Conservation (phyloP, 208 protist species). For the Acanthamoeba quina region DNA sequence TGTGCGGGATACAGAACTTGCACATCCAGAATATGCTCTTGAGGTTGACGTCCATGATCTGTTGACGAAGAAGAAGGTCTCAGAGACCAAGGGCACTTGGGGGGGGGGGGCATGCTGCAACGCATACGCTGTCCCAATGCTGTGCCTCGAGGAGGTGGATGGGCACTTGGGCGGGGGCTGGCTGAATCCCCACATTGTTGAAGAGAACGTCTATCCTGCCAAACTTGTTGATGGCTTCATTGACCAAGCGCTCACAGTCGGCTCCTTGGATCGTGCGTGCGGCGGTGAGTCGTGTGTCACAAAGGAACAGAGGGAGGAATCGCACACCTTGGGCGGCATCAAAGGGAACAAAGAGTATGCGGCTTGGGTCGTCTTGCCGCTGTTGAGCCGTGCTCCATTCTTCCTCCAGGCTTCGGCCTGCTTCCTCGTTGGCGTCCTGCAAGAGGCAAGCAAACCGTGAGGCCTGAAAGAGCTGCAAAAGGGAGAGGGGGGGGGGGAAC, state of each 20-base stretch:
- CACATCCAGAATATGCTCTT: constrained; percentile 53
- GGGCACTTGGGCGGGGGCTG: background rate
- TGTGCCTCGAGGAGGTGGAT: constrained; percentile 29
- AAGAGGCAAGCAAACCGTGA: too few species aligned
- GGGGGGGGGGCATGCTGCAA: too few species aligned
- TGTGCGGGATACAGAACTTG: constrained; percentile 22
- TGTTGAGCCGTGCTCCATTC: background rate
- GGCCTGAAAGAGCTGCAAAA: background rate
- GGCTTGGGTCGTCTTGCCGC: constrained; percentile 1
- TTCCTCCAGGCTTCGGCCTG: background rate
- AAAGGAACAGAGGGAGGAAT: background rate
- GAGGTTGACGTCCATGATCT: background rate
- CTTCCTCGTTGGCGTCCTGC: background rate
- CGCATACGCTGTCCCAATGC: background rate
- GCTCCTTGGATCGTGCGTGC: background rate
- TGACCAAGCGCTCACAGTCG: background rate
- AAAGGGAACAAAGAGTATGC: background rate
- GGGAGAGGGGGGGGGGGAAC: too few species aligned
- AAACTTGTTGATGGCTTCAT: background rate
- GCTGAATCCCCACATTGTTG: constrained; percentile 59
- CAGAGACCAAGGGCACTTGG: background rate
- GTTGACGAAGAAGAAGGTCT: background rate
- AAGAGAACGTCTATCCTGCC: constrained; percentile 40
- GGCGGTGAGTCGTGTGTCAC: background rate
- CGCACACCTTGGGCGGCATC: background rate